A percentile compares a stretch with the other conserved stretches of the same genome.
Conservation (phyloP, 331 rosid genomes). For the Rhamnella rubrinervis region DNA sequence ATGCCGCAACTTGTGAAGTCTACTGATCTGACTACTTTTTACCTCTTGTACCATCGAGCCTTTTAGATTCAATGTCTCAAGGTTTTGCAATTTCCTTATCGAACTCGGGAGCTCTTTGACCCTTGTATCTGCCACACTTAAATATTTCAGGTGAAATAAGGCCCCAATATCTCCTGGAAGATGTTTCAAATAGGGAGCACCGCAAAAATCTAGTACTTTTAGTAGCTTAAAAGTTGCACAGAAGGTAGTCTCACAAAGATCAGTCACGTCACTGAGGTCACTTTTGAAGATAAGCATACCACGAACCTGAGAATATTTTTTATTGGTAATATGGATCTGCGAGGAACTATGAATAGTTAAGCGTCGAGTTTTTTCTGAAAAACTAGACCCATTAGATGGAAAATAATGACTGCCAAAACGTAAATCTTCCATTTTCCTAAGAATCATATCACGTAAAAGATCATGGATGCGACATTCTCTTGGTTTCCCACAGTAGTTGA, state of each 20-base stretch:
- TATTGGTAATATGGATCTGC: too few relatives aligned
- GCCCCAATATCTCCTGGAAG: constrained; percentile 2
- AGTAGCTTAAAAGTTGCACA: not conserved
- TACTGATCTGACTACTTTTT: constrained; percentile 9
- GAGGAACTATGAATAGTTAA: not conserved
- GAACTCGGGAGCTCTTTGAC: constrained; percentile 18
- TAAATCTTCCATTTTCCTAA: not conserved
- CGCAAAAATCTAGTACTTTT: constrained; percentile 25
- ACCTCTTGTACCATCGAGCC: not conserved
- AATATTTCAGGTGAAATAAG: constrained; percentile 12
- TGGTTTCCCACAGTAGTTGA: not conserved
- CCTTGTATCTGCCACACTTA: not conserved
- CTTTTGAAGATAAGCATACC: not conserved
- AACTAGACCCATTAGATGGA: not conserved
- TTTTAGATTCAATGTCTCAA: constrained; percentile 32
- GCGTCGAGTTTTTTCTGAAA: constrained; percentile 9
- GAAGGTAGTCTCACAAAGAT: not conserved
- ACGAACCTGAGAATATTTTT: not conserved
- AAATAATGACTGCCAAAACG: constrained; percentile 10
- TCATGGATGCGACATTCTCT: not conserved
- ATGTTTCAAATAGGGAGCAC: not conserved
- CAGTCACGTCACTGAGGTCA: not conserved
- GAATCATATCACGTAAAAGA: constrained; percentile 11
- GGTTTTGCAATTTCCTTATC: constrained; percentile 11
- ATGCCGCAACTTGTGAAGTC: constrained; percentile 28